phyloP scores from a whole-genome alignment of 2,329 filamentous ascomycete genomes.

The Exophiala calicioides region DNA sequence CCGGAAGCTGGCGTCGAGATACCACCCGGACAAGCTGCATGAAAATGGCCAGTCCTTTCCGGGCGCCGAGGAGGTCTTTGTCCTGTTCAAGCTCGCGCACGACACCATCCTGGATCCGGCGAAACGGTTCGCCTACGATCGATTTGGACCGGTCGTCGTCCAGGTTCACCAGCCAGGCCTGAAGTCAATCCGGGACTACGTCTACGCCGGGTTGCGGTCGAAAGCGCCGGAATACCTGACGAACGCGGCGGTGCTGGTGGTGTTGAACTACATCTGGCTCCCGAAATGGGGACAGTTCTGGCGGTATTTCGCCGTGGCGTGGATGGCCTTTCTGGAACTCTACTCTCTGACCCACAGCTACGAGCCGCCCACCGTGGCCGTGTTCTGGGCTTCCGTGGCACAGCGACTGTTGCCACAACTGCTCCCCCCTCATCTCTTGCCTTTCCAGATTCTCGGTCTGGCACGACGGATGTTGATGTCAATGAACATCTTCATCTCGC shows the following conservation, averaged over 20 bases:
- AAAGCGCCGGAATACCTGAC: slow-evolving; percentile 43
- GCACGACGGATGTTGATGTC: slow-evolving; percentile 75
- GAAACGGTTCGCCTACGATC: slow-evolving; percentile 83
- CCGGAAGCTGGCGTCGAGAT: slow-evolving; percentile 67
- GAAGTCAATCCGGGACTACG: slow-evolving; percentile 69
- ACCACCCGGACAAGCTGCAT: slow-evolving; percentile 81
- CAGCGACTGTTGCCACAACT: slow-evolving; percentile 41
- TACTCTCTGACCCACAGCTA: slow-evolving; percentile 54
- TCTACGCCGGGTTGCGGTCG: slow-evolving; percentile 63
- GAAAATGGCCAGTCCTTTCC: slow-evolving; percentile 33
- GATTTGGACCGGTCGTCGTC: slow-evolving; percentile 74
- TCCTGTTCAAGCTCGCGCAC: slow-evolving; percentile 78
- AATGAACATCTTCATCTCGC: slow-evolving; percentile 77
- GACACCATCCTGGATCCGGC: slow-evolving; percentile 78
- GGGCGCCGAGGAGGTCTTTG: slow-evolving; percentile 58
- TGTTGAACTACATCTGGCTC: slow-evolving; percentile 33
- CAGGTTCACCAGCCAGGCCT: slow-evolving; percentile 51
- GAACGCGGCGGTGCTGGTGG: slow-evolving; percentile 36
- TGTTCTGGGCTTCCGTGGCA: slow-evolving; percentile 17
- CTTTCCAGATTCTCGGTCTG: slow-evolving; percentile 79
- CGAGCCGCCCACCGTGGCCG: slow-evolving; percentile 19
- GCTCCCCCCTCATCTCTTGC: slow-evolving; percentile 58
- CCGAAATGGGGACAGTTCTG: slow-evolving; percentile 40
- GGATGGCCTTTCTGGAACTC: slow-evolving; percentile 59
- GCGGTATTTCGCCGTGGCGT: slow-evolving; percentile 55